Percentiles rank a stretch among this genome's conserved stretches.
Conservation (phyloP, 1,284 basidiomycete genomes). For the Ustilago crameri region DNA sequence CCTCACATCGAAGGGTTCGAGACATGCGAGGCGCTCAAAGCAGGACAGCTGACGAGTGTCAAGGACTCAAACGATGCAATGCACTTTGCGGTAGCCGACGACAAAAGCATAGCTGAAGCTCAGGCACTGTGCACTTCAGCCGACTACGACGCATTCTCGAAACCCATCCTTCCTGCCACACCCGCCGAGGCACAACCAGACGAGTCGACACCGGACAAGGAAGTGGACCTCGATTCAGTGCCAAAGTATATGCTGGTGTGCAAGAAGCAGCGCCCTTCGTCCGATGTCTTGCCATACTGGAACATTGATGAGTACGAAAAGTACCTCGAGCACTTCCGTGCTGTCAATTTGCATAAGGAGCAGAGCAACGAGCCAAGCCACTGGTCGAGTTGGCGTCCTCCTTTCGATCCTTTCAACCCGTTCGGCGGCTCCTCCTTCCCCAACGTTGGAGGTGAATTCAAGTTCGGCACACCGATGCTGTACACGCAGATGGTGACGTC, state of each 20-base stretch:
- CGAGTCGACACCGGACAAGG: conserved; percentile 28
- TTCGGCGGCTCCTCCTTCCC: conserved; percentile 12
- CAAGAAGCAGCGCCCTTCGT: conserved; percentile 11
- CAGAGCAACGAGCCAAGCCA: conserved; percentile 17
- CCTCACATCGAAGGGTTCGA: conserved; percentile 21
- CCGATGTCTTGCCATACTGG: conserved; percentile 39
- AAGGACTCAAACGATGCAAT: conserved; percentile 75
- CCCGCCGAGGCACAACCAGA: conserved; percentile 1
- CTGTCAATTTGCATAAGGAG: conserved; percentile 19
- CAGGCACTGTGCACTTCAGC: conserved; percentile 26
- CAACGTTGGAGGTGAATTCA: not conserved
- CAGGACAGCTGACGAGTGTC: conserved; percentile 24
- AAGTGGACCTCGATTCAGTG: conserved; percentile 57
- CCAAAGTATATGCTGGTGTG: conserved; percentile 58
- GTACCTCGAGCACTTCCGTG: conserved; percentile 28
- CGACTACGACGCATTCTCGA: conserved; percentile 42
- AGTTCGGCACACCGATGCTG: conserved; percentile 78
- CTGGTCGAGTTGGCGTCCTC: conserved; percentile 32
- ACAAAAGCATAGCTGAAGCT: conserved; percentile 14
- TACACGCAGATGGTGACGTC: conserved; percentile 92
- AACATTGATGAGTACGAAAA: conserved; percentile 40
- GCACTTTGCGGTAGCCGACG: conserved; percentile 69
- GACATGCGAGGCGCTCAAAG: conserved; percentile 9
- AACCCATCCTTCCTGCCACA: conserved; percentile 19
- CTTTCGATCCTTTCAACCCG: conserved; percentile 38